Evolutionary conservation across 2,329 filamentous ascomycete species (phyloP).

Genomic region (Xylariaceae sp.): DNA sequence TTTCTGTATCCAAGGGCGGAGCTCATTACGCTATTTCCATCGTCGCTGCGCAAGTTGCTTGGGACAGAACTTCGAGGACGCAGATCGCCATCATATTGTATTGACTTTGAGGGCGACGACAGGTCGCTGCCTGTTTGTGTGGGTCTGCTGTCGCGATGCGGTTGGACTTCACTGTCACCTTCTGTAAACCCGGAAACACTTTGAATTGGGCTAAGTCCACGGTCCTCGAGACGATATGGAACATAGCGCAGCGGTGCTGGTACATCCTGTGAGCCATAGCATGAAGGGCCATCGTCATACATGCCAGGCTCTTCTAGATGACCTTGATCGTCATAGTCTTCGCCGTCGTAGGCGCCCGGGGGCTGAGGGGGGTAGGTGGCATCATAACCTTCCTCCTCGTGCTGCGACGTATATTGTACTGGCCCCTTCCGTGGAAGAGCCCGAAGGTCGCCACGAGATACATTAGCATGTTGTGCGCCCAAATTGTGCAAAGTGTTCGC

Average conservation of each 20-base stretch:
- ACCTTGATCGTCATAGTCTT: conserved; percentile 42
- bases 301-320: conserved; percentile 31
- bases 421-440: conserved; percentile 46
- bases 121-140: conserved; percentile 46
- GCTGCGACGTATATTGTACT: conserved; percentile 39
- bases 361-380: conserved; percentile 35
- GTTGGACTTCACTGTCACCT: conserved; percentile 54
- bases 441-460: conserved; percentile 54
- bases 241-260: conserved; percentile 59
- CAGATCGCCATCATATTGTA: conserved; percentile 38
- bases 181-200: conserved; percentile 85
- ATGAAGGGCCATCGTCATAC: conserved; percentile 42
- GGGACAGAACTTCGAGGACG: conserved; percentile 53
- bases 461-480: conserved; percentile 61
- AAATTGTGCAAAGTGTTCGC: conserved; percentile 52
- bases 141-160: conserved; percentile 52
- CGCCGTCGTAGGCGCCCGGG: conserved; percentile 36
- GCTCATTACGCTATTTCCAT: conserved; percentile 50
- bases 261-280: conserved; percentile 56
- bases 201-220: conserved; percentile 80
- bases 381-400: conserved; percentile 44
- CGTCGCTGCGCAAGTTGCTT: conserved; percentile 46
- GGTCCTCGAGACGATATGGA: conserved; percentile 62
- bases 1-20: conserved; percentile 52
- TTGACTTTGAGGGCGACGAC: conserved; percentile 57